Conservation (phyloP, 805 yeast genomes). For the Wickerhamiella parazyma region DNA sequence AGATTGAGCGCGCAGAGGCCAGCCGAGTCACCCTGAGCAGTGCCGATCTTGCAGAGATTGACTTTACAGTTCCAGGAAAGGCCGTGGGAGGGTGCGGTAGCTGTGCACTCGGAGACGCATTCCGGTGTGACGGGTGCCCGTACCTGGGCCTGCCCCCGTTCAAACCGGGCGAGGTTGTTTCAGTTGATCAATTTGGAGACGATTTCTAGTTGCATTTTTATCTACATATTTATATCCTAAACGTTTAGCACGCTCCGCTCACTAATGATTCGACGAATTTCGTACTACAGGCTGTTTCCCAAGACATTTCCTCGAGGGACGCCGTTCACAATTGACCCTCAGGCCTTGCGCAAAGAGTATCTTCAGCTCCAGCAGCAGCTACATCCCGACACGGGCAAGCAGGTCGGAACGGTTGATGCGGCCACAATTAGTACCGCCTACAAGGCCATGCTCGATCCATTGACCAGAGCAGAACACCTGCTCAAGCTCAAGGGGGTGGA, state of each 20-base stretch:
- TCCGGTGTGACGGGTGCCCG: conserved; percentile 97
- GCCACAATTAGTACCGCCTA: conserved; percentile 67
- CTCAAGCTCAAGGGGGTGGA: conserved; percentile 40
- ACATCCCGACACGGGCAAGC: conserved; percentile 62
- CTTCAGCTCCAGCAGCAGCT: conserved; percentile 53
- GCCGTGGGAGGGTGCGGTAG: conserved; percentile 91
- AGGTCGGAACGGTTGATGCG: conserved; percentile 24
- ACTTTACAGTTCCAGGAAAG: conserved; percentile 92
- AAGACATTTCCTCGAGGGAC: conserved; percentile 55
- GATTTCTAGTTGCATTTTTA: conserved; percentile 14
- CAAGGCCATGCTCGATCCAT: conserved; percentile 53
- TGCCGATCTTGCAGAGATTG: conserved; percentile 77
- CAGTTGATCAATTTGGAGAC: conserved; percentile 37
- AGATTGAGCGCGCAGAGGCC: conserved; percentile 35
- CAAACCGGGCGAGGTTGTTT: conserved; percentile 89
- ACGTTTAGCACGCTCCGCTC: background rate
- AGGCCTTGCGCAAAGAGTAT: conserved; percentile 57
- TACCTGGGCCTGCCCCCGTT: conserved; percentile 94
- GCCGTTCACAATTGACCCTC: conserved; percentile 42
- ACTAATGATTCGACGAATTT: background rate
- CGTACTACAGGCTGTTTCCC: conserved; percentile 58
- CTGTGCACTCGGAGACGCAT: conserved; percentile 95
- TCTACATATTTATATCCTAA: background rate
- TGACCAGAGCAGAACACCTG: conserved; percentile 53
- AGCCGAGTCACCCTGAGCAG: conserved; percentile 47